Evolutionary conservation across 257 asterid species (phyloP), one percentile per base, ranked within the genome.

Genomic region (Verbena officinalis): DNA sequence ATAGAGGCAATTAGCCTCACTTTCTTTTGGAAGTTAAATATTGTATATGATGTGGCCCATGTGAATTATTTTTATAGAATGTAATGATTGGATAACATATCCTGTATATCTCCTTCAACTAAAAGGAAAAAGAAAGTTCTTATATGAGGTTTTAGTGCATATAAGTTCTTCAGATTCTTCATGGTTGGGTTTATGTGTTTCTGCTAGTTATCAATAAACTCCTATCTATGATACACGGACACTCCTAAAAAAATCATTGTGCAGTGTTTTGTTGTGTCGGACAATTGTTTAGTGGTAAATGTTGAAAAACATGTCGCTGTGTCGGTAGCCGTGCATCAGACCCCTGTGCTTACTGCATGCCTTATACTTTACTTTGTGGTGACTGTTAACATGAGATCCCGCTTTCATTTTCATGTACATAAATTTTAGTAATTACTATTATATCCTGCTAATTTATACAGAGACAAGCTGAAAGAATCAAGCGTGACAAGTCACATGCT

Each of bases 381-480:
- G 33, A 38, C 23, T 57, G 42, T 68, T 40, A 54, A 38, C 54
- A 36, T 31, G 14, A 27, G 55, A 11, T 36, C 56, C 27, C 17
- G 23, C 62, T 11, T 62, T 43, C 33, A 27, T 31, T 31, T 55
- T 65, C 43, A 49, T 65, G 40, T 71, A 49, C 14, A 3, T 30
- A 44, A 10, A 57, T 20, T 64, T 52, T 59, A 17, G 30, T 57
- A 55, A 15, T 44, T 15, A 16, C 48, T 49, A 23, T 56, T 59
- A 34, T 69, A 62, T 58, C 55, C 55, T 67, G 59, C 40, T 61
- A 13, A 33, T 55, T 33, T 30, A 53, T 65, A 33, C 87, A 94
- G 99, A 88, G 89, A 69, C 97, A 94, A 86, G 57, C 98, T 65
- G 93, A 90, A 69, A 84, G 99, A 81, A 71, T 84, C 61, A 91